Conservation (phyloP, 495 filamentous ascomycete species). For the Neurospora terricola region DNA sequence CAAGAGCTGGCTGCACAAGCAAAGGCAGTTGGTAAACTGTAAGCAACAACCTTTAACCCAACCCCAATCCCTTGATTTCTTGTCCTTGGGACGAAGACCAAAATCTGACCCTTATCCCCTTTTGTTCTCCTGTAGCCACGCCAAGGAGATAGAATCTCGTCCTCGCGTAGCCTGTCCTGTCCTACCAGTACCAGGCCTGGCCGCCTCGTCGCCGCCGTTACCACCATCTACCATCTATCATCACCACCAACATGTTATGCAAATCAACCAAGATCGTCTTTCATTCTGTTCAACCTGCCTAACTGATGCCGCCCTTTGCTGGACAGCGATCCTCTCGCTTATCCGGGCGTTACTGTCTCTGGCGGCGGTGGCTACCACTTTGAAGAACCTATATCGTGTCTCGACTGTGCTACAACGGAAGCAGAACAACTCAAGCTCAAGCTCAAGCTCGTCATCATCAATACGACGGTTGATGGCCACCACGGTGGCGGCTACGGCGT, state of each 20-base stretch:
- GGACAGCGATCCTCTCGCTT: neutral
- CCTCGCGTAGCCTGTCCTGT: constrained; percentile 10
- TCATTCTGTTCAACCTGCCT: neutral
- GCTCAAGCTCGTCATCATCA: neutral
- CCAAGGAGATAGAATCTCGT: constrained; percentile 36
- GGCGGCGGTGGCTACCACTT: neutral
- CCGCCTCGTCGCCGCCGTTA: neutral
- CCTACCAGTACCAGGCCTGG: neutral
- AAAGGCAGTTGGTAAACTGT: constrained; percentile 64
- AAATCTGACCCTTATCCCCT: neutral
- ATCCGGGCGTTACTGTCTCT: neutral
- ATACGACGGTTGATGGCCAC: neutral
- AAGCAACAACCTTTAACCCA: constrained; percentile 2
- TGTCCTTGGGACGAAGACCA: neutral
- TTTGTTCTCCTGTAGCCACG: constrained; percentile 23
- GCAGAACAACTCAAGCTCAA: neutral
- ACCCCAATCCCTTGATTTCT: neutral
- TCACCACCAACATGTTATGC: neutral
- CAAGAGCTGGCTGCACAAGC: constrained; percentile 84
- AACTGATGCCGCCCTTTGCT: neutral
- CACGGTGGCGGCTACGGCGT: neutral
- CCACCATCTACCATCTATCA: neutral
- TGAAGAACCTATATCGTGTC: neutral
- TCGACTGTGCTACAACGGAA: neutral
- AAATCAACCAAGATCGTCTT: neutral